Conservation (phyloP, 2,329 filamentous ascomycete species). For the Botrytis fabae region DNA sequence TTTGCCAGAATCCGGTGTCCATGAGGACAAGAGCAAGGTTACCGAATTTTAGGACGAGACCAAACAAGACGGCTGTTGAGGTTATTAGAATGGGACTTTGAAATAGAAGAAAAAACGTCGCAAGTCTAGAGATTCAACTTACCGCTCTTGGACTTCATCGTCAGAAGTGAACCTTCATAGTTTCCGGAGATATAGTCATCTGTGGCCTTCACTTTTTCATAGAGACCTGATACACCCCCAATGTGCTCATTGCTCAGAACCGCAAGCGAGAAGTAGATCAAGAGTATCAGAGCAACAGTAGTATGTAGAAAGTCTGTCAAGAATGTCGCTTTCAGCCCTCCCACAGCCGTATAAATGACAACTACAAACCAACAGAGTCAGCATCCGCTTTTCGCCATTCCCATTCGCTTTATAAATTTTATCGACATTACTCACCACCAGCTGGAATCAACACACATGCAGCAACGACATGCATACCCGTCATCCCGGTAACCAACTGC, state of each 20-base stretch:
- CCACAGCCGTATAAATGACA: slow-evolving; percentile 29
- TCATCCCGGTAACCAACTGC: slow-evolving; percentile 39
- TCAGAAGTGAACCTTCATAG: slow-evolving; percentile 49
- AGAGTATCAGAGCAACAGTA: slow-evolving; percentile 48
- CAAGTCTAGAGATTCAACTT: not conserved
- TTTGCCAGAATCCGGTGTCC: slow-evolving; percentile 56
- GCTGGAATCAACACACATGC: slow-evolving; percentile 30
- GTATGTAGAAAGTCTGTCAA: slow-evolving; percentile 44
- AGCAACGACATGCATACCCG: slow-evolving; percentile 31
- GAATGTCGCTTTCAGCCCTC: slow-evolving; percentile 32
- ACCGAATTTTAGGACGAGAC: slow-evolving; percentile 50
- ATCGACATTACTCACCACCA: slow-evolving; percentile 28
- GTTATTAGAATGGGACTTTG: not conserved
- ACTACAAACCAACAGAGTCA: slow-evolving; percentile 31
- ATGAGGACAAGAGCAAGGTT: slow-evolving; percentile 44
- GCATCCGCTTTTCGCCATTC: not conserved
- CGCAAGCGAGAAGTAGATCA: slow-evolving; percentile 50
- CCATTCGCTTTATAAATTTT: not conserved
- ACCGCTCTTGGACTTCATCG: slow-evolving; percentile 48
- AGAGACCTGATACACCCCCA: slow-evolving; percentile 47
- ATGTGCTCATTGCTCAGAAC: slow-evolving; percentile 47
- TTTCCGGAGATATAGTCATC: slow-evolving; percentile 47
- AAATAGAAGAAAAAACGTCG: not conserved
- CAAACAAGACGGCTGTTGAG: slow-evolving; percentile 44
- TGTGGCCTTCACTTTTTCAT: slow-evolving; percentile 49